A percentile compares a stretch with the other conserved stretches of the same genome.
Conservation (phyloP, 2,329 filamentous ascomycete genomes). For the Xylariaceae sp. region DNA sequence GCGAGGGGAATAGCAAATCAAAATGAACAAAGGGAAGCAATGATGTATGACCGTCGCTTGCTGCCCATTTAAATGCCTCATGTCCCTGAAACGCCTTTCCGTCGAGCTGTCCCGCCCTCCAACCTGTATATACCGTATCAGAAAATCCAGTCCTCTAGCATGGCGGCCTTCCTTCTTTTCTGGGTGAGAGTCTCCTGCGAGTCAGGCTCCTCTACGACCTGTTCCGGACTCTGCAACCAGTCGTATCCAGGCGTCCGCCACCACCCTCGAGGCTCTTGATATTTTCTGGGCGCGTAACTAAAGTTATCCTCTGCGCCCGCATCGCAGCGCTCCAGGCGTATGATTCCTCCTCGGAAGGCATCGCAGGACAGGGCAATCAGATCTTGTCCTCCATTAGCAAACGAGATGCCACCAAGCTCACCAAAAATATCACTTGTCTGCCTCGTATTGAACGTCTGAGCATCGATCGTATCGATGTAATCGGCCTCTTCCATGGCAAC, state of each 20-base stretch:
- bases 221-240: slow-evolving; percentile 32
- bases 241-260: slow-evolving; percentile 30
- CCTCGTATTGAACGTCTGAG: slow-evolving; percentile 62
- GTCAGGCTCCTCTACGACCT: slow-evolving; percentile 24
- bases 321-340: slow-evolving; percentile 60
- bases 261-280: slow-evolving; percentile 14
- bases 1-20: slow-evolving; percentile 10
- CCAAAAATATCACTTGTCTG: slow-evolving; percentile 77
- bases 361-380: slow-evolving; percentile 72
- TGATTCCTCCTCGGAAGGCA: slow-evolving; percentile 64
- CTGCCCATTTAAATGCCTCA: slow-evolving; percentile 27
- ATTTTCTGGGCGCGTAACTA: slow-evolving; percentile 17
- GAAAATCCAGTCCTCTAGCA: slow-evolving; percentile 32
- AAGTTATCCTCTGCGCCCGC: slow-evolving; percentile 40
- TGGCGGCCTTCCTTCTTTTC: slow-evolving; percentile 33
- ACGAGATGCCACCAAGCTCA: slow-evolving; percentile 69
- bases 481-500: slow-evolving; percentile 78
- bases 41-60: slow-evolving; percentile 26
- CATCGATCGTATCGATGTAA: slow-evolving; percentile 71
- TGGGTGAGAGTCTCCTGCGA: slow-evolving; percentile 33
- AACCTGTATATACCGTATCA: slow-evolving; percentile 17
- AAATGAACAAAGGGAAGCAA: slow-evolving; percentile 15
- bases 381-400: slow-evolving; percentile 68
- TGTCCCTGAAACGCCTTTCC: slow-evolving; percentile 22
- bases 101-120: slow-evolving; percentile 11